Conservation (phyloP, 768 basidiomycete species). For the Boletellus emodensis region DNA sequence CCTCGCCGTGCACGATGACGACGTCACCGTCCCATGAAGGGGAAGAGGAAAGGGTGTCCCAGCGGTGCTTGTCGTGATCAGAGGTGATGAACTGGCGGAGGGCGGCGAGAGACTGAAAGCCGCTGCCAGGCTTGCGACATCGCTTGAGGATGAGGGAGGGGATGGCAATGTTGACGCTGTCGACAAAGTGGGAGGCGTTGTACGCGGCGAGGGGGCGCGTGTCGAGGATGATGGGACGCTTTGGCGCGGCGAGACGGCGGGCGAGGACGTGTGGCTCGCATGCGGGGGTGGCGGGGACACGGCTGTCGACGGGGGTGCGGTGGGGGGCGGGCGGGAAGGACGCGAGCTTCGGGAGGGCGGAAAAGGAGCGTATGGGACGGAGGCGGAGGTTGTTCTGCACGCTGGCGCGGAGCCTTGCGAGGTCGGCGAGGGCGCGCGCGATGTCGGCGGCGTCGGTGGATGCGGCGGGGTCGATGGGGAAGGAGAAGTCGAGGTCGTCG, state of each 20-base stretch:
- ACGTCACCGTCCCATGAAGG: slow-evolving; percentile 64
- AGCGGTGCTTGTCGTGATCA: slow-evolving; percentile 63
- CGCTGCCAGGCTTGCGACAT: slow-evolving; percentile 65
- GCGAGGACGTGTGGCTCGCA: slow-evolving; percentile 45
- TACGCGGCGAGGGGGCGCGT: slow-evolving; percentile 70
- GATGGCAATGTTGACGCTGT: slow-evolving; percentile 81
- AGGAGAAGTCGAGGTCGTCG: slow-evolving; percentile 24
- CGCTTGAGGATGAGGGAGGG: slow-evolving; percentile 90
- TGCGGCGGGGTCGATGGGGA: slow-evolving; percentile 28
- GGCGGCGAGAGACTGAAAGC: slow-evolving; percentile 61
- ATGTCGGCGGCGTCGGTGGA: slow-evolving; percentile 55
- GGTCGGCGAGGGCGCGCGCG: slow-evolving; percentile 59
- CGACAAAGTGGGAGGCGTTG: slow-evolving; percentile 57
- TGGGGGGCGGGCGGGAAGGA: slow-evolving; percentile 43
- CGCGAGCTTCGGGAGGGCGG: slow-evolving; percentile 46
- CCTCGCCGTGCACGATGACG: slow-evolving; percentile 73
- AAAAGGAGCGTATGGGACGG: slow-evolving; percentile 66
- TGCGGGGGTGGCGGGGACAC: slow-evolving; percentile 28
- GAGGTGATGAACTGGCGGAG: slow-evolving; percentile 82
- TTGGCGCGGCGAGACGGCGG: slow-evolving; percentile 43
- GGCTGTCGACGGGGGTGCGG: slow-evolving; percentile 47
- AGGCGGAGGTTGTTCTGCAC: slow-evolving; percentile 76
- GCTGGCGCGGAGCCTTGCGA: slow-evolving; percentile 65
- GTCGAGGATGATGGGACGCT: slow-evolving; percentile 73
- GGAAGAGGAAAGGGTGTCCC: slow-evolving; percentile 57